A percentile compares a stretch with the other conserved stretches of the same genome.
Evolutionary conservation across 305 asterid genomes (phyloP).

Genomic region (Solanum hybrid): DNA sequence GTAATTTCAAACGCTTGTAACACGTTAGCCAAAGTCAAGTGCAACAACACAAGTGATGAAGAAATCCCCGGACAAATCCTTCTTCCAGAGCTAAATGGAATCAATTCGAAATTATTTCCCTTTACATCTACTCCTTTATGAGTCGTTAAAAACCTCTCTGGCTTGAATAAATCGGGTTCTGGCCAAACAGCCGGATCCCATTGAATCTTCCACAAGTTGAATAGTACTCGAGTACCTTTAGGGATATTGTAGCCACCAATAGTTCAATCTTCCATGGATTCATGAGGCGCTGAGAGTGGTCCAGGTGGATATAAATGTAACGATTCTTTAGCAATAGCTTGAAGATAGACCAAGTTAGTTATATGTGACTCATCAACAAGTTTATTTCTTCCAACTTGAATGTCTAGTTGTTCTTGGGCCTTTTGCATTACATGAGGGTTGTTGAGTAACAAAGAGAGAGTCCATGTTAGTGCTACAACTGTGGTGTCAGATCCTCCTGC

Average conservation of each 20-base stretch:
- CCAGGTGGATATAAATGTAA: conserved; percentile 21
- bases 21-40: conserved; percentile 23
- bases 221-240: conserved; percentile 18
- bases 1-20: conserved; percentile 26
- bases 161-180: conserved; percentile 22
- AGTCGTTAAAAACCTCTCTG: conserved; percentile 30
- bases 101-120: conserved; percentile 18
- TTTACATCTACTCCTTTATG: conserved; percentile 17
- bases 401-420: conserved; percentile 25
- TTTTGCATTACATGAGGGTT: conserved; percentile 8
- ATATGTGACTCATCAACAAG: conserved; percentile 23
- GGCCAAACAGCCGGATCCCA: conserved; percentile 23
- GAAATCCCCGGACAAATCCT: conserved; percentile 33
- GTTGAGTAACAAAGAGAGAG: conserved; percentile 21
- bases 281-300: conserved; percentile 9
- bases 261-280: conserved; percentile 17
- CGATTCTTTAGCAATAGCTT: conserved; percentile 33
- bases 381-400: conserved; percentile 13
- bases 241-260: conserved; percentile 31
- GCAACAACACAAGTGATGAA: conserved; percentile 9
- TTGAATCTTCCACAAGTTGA: conserved; percentile 30
- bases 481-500: conserved; percentile 20
- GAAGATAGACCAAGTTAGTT: conserved; percentile 19
- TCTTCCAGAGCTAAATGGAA: conserved; percentile 39
- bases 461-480: conserved; percentile 18